Percentiles rank a stretch among this genome's conserved stretches.
These are phyloP conservation scores for Phytophthora pistaciae DNA, from an alignment of 352 stramenopile genomes.

Conservation along the genomic window DNA sequence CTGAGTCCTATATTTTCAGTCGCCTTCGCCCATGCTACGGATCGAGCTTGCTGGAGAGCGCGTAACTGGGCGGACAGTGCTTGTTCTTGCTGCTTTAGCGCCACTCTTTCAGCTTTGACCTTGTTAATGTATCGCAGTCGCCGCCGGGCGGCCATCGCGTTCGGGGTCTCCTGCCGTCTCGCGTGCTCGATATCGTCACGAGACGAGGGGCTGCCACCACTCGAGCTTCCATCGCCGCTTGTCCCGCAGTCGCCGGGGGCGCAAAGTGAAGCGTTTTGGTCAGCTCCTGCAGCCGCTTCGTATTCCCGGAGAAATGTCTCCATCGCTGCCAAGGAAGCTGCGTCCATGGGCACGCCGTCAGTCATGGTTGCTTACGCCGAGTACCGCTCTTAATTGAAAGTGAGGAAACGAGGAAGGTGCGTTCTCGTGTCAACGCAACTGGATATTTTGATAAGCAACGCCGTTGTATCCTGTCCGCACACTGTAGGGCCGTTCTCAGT, in stretches of 20 bases:
- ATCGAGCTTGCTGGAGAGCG: background rate
- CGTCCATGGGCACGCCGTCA: background rate
- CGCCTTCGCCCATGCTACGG: background rate
- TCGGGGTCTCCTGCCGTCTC: background rate
- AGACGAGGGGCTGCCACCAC: background rate
- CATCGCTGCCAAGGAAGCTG: constrained; percentile 6
- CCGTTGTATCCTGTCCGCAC: background rate
- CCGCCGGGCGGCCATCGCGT: background rate
- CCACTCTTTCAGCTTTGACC: constrained; percentile 15
- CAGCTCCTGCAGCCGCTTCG: background rate
- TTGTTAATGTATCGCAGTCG: constrained; percentile 12
- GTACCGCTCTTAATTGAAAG: background rate
- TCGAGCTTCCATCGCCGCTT: background rate
- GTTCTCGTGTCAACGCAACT: background rate
- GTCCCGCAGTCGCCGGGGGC: no score
- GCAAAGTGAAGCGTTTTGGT: no score
- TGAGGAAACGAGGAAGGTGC: background rate
- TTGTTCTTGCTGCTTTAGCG: constrained; percentile 10
- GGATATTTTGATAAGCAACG: background rate
- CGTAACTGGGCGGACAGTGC: constrained; percentile 8
- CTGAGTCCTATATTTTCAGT: background rate
- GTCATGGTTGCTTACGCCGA: background rate
- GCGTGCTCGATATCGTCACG: background rate
- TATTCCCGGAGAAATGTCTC: constrained; percentile 2
- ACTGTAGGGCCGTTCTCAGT: no score